These are phyloP conservation scores for Komagataella pastoris DNA, from an alignment of 805 yeast genomes.

Conservation along the genomic window DNA sequence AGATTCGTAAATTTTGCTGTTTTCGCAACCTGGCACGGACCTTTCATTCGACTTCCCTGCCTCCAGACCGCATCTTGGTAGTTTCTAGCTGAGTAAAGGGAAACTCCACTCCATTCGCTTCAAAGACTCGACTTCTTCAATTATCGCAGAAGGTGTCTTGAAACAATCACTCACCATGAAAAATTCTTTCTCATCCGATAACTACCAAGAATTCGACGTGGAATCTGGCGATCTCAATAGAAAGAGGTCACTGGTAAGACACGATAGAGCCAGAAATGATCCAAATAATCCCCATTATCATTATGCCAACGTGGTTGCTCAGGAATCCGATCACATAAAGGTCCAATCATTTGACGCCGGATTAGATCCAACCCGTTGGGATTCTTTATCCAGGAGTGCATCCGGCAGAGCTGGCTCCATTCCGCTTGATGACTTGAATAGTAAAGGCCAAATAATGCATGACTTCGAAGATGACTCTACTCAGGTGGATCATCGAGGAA, in stretches of 20 bases:
- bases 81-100: neutral
- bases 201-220: constrained; percentile 9
- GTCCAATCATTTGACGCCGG: constrained; percentile 66
- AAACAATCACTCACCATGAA: neutral
- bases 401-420: neutral
- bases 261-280: constrained; percentile 48
- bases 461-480: neutral
- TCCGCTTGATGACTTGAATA: constrained; percentile 1
- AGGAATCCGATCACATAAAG: constrained; percentile 45
- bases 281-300: constrained; percentile 34
- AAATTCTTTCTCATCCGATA: neutral
- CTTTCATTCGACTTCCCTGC: neutral
- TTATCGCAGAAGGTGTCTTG: neutral
- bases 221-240: constrained; percentile 24
- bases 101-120: neutral
- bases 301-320: constrained; percentile 61
- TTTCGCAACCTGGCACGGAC: neutral
- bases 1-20: neutral
- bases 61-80: neutral
- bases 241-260: constrained; percentile 67
- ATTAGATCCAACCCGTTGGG: constrained; percentile 35
- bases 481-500: constrained; percentile 19
- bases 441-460: neutral
- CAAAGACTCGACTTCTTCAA: neutral
- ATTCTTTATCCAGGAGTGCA: neutral